Evolutionary conservation across 306 rosid species (phyloP), one percentile per base, ranked within the genome.

Genomic region (Astragalus membranaceus): DNA sequence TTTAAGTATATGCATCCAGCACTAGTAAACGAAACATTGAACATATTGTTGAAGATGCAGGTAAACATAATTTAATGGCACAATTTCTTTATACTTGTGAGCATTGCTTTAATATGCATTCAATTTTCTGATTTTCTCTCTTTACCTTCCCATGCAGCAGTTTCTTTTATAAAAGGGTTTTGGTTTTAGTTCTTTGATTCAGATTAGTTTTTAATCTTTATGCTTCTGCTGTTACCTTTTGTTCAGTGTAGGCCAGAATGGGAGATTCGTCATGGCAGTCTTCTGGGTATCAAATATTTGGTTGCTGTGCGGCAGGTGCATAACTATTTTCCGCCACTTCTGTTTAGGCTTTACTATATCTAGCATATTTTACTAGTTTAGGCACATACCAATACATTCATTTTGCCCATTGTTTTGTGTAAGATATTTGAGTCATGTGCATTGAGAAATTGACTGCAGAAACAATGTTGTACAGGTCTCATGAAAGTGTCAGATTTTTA

Each of bases 191-290:
- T 43, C 48, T 66, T 10, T 9, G 51, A 74, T 33, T 49, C 32
- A 36, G 72, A 67, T 78, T 72, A 30, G 69, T 74, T 70, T 52
- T 84, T 85, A 29, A 77, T 76, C 75, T 74, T 83, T 75, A 65
- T 81, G 79, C 70, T 85, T 69, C 72, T 78, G 76, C 70, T 73
- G 73, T 81, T 81, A 62, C 59, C 82, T 70, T 83, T 70, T 86
- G 71, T 90, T 84, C 96, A 94, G 98, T 90, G 88, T 87, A 88
- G 98, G 80, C 92, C 97, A 82, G 97, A 94, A 75, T 94, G 98
- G 98, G 98, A 94, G 86, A 88, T 94, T 90, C 98, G 97, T 66
- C 98, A 94, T 69, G 97, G 98, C 57, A 87, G 97, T 80, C 96
- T 94, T 70, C 86, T 94, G 79, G 95, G 97, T 64, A 91, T 94